Base-by-base conservation (phyloP, 495 filamentous ascomycete species). In the Bacidia rubella region DNA sequence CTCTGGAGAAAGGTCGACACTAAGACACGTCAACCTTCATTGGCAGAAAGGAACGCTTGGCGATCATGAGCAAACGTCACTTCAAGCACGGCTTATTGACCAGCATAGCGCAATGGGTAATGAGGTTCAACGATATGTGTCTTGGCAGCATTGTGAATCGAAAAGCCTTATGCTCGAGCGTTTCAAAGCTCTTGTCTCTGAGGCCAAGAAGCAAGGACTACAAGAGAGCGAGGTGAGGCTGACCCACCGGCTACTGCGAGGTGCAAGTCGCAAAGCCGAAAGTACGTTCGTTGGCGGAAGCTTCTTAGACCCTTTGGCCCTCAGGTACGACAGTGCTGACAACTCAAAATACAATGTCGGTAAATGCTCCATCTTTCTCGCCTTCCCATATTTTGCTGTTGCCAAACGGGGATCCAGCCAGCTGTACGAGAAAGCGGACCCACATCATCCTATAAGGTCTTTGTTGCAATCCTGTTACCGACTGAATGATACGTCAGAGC, bases 401-500 rank as follows among this genome's bases (percentile, higher is more conserved):
- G 46, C 15, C 12, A 41, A 41, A 7, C 15, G 24, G 26, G 12
- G 15, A 10, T 11, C 21, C 2, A 54, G 39, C 25, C 25, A 19
- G 15, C 5, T 41, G 23, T 50, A 22, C 2, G 26, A 15, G n/a
- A 47, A 51, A 35, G 52, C 3, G 20, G 47, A 51, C 11, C 5
- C 20, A 24, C n/a, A 25, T 22, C 56, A 58, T 47, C 56, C 56
- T 10, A 22, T 46, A 17, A 52, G 56, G 12, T 51, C 56, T 20
- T 35, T 58, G 7, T 38, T 58, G 11, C 56, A 54, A 20, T 58
- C 56, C 2, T 51, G 39, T 21, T 58, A 58, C 38, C 52, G 48
- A 17, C 52, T 58, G 22, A 54, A 51, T 21, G 38, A 45, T 11
- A 58, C 56, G 3, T 45, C 0, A 11, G 52, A 58, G 10, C 19